These are phyloP conservation scores for Fusarium sp. DNA, from an alignment of 2,329 filamentous ascomycete genomes.

Conservation along the genomic window DNA sequence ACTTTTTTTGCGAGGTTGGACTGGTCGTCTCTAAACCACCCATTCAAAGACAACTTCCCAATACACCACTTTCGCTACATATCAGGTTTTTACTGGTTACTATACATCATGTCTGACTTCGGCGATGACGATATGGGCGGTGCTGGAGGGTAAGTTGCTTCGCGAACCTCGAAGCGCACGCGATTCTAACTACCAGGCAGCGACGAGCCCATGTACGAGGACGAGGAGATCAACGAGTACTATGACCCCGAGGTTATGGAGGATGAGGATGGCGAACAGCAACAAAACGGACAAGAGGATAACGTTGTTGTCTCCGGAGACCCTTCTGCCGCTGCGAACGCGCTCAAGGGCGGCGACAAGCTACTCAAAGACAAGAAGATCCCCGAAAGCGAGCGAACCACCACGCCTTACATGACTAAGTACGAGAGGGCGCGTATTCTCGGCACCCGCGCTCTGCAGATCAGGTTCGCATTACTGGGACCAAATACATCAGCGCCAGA, in stretches of 20 bases:
- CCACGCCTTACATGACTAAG: constrained; percentile 99
- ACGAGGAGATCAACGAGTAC: constrained; percentile 73
- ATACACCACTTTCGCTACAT: constrained; percentile 3
- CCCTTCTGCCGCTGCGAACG: constrained; percentile 69
- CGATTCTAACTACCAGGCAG: constrained; percentile 57
- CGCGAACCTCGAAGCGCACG: constrained; percentile 13
- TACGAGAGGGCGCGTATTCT: constrained; percentile 96
- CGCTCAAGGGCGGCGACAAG: constrained; percentile 66
- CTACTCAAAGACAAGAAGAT: constrained; percentile 87
- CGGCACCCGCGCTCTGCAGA: constrained; percentile 93
- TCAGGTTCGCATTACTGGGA: constrained; percentile 73
- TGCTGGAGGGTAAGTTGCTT: constrained; percentile 66
- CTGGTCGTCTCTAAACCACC: constrained; percentile 39
- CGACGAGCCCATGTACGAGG: constrained; percentile 79
- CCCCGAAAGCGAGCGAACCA: constrained; percentile 85
- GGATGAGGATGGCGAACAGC: constrained; percentile 65
- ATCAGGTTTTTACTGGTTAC: constrained; percentile 9
- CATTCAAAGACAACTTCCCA: constrained; percentile 22
- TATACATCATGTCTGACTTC: constrained; percentile 76
- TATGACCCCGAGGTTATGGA: constrained; percentile 68
- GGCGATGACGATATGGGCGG: constrained; percentile 74
- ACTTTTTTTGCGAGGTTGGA: constrained; percentile 52
- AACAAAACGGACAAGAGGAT: constrained; percentile 67
- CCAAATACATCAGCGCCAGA: neutral
- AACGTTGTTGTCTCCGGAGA: constrained; percentile 73